Conservation (phyloP, 164 flowering plant species). For the Litsea cubeba region DNA sequence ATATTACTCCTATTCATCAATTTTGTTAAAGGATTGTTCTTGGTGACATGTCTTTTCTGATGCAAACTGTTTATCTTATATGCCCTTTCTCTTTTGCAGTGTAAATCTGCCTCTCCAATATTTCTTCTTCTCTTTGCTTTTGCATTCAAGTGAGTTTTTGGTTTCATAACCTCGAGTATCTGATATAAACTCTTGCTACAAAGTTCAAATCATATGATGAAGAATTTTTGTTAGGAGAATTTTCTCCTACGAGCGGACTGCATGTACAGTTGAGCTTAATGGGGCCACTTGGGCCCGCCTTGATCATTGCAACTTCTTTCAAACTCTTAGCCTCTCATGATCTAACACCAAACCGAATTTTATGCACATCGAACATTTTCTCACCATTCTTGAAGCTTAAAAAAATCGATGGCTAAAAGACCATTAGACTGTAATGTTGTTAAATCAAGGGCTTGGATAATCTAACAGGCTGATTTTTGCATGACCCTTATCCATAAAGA, state of each 20-base stretch:
- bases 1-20: not conserved
- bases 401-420: too few species aligned
- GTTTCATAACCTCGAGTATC: not conserved
- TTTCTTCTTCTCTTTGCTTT: conserved; percentile 97
- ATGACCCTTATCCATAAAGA: too few species aligned
- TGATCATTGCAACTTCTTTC: too few species aligned
- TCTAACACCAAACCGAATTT: too few species aligned
- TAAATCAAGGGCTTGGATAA: too few species aligned
- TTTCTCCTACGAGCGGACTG: not conserved
- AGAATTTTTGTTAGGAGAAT: not conserved
- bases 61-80: not conserved
- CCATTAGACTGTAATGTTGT: too few species aligned
- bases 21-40: not conserved
- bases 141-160: conserved; percentile 78
- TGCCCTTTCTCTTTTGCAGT: conserved; percentile 47
- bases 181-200: not conserved
- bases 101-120: conserved; percentile 97
- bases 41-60: not conserved
- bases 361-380: too few species aligned
- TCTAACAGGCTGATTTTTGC: too few species aligned
- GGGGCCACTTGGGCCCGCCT: too few species aligned
- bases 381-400: too few species aligned
- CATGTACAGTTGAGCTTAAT: not conserved
- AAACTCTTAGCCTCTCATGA: too few species aligned
- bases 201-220: not conserved